Base-by-base conservation (phyloP, 164 flowering plant species). In the Annona squamosa region DNA sequence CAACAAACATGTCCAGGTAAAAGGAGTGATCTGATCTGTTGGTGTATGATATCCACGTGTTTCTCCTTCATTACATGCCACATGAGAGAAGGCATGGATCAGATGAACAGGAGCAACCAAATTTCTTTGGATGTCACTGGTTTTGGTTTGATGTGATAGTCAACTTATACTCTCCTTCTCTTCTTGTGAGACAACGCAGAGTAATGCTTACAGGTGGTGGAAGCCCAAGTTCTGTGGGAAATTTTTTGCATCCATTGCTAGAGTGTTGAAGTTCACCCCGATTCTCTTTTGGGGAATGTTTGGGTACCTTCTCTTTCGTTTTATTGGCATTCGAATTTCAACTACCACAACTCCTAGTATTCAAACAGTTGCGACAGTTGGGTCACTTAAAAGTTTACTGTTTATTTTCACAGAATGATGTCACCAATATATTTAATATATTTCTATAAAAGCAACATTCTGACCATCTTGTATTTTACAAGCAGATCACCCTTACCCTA, bases 141-240 rank as follows among this genome's bases (percentile, higher is more conserved):
- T 63, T 4, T 19, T 4, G 66, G 5, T 19, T 9, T 18, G 4
- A 18, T 63, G 66, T 63, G 18, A 18, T 26, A 63, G 43, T 16
- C 42, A 37, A 44, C 68, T 66, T 46, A 66, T 66, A 13, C 43
- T 4, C 42, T 43, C 4, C 43, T 48, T 5, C 18, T n/a, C 0
- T 62, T 65, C 52, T 46, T 77, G 64, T 63, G 43, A 59, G 65
- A 66, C 77, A 63, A 26, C 37, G 37, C 88, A 93, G 99, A 81
- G 89, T 65, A 57, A 84, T 41, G 89, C 86, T 59, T 95, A 91
- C 76, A 84, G 83, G 61, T 91, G 99, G 98, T 89, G 97, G 97
- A 93, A 84, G 75, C 98, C 99, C 1, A 66, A n/a, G 17, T 4
- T 46, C 46, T 74, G 85, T 69, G 92, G 97, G 67, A 79, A 85